Base-by-base conservation (phyloP, 768 basidiomycete genomes). In the Mrakia frigida region DNA sequence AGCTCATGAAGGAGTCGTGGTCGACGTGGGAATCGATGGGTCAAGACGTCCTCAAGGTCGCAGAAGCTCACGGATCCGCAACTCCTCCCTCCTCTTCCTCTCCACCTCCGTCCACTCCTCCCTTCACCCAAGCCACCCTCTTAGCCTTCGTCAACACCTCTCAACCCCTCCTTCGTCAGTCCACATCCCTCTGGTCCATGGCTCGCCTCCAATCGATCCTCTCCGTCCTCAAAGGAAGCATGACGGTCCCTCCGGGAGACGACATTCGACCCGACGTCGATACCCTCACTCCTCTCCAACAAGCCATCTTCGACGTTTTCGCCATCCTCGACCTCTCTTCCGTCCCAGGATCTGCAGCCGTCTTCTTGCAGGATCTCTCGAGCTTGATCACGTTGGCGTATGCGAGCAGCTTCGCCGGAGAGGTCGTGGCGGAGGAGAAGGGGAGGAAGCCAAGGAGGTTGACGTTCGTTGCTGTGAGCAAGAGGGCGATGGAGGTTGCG, bases 231-330 rank as follows among this genome's bases (percentile, higher is more conserved):
- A 93, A 93, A 86, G 89, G 90, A 86, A 79, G 77, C 82, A 81
- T 80, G 79, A 94, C 92, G 0, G 97, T 97, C 81, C 85, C 89
- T 2, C 86, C 86, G 74, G 94, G 92, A 0, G 89, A 91, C 21
- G 93, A 96, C 81, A 96, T 93, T 82, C 86, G 94, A 59, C 90
- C 92, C 1, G 96, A 99, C 80, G 86, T 94, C 59, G 95, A 98
- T 81, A 83, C 85, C 31, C 85, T 98, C 52, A 81, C 80, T n/a
- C 79, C 82, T 1, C 78, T 81, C 7, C 84, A 98, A 89, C 84
- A 88, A 1, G 87, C 89, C 35, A 88, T 97, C 2, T 85, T 94
- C 81, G 89, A 90, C 39, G 88, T 90, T 0, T 84, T 96, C 18
- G 85, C 87, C 67, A 83, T 83, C 35, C 89, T 97, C 68, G 89